Conservation (phyloP, 352 stramenopile species). For the Albugo candida region DNA sequence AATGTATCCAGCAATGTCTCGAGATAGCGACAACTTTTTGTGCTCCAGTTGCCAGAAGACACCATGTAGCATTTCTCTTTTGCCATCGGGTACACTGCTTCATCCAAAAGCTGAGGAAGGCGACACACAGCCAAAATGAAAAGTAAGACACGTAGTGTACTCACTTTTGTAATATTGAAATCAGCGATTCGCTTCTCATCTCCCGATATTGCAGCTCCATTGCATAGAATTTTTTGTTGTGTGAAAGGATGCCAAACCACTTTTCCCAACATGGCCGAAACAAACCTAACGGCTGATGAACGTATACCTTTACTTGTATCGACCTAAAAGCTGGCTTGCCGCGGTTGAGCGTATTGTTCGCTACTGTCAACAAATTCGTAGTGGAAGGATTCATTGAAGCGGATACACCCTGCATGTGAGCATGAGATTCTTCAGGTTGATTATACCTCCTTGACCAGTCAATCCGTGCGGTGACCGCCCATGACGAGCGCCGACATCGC, state of each 20-base stretch:
- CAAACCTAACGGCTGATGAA: conserved; percentile 51
- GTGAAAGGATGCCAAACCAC: conserved; percentile 48
- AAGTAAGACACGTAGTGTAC: conserved; percentile 51
- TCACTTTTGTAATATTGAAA: conserved; percentile 42
- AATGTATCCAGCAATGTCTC: conserved; percentile 67
- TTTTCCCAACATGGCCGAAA: conserved; percentile 64
- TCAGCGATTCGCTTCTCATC: conserved; percentile 67
- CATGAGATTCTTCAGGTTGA: conserved; percentile 64
- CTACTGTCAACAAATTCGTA: no score
- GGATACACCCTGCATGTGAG: conserved; percentile 9
- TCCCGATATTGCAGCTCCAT: conserved; percentile 41
- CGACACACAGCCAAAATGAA: conserved; percentile 67
- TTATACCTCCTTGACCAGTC: conserved; percentile 44
- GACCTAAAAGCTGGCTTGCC: no score
- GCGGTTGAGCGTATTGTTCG: no score
- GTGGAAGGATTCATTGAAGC: no score
- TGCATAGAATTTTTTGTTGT: conserved; percentile 62
- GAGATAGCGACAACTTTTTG: conserved; percentile 47
- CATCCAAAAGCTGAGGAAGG: conserved; percentile 5
- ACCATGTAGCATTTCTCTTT: conserved; percentile 1
- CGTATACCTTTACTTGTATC: conserved; percentile 36
- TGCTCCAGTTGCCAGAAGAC: conserved; percentile 43
- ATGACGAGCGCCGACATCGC: no score
- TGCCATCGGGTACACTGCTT: conserved; percentile 9
- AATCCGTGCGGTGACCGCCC: conserved; percentile 53